Conservation (phyloP, 345 rosid species). For the Xanthoceras sorbifolium region DNA sequence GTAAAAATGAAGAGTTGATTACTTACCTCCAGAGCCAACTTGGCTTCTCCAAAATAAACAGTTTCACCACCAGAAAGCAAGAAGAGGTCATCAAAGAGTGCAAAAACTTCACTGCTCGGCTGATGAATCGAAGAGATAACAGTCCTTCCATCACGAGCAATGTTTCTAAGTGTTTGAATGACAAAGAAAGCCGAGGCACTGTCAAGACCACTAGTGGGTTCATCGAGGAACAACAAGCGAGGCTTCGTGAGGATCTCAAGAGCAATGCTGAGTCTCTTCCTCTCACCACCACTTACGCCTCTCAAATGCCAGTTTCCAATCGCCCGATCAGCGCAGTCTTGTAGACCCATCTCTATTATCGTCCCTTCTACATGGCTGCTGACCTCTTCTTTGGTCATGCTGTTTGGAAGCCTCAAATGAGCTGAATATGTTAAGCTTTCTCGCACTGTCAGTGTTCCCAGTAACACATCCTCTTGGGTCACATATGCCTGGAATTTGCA, state of each 20-base stretch:
- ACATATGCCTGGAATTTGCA: constrained; percentile 60
- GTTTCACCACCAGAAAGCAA: constrained; percentile 67
- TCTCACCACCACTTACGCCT: constrained; percentile 85
- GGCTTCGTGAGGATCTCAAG: constrained; percentile 75
- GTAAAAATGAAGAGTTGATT: neutral
- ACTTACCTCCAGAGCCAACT: constrained; percentile 60
- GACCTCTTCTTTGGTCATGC: constrained; percentile 47
- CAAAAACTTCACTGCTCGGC: constrained; percentile 81
- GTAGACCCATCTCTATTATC: constrained; percentile 66
- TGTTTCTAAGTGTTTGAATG: constrained; percentile 55
- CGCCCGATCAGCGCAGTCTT: constrained; percentile 57
- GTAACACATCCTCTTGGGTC: constrained; percentile 68
- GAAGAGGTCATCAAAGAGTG: constrained; percentile 73
- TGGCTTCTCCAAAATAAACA: constrained; percentile 73
- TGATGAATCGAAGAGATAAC: constrained; percentile 73
- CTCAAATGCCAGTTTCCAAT: constrained; percentile 78
- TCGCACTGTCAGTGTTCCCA: constrained; percentile 71
- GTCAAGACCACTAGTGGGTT: constrained; percentile 78
- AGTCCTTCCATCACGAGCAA: constrained; percentile 64
- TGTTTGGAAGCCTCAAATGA: constrained; percentile 57
- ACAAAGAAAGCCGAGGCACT: constrained; percentile 81
- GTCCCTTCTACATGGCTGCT: constrained; percentile 52
- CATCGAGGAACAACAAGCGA: constrained; percentile 60
- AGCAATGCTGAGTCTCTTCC: constrained; percentile 70
- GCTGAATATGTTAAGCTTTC: constrained; percentile 74